phyloP scores from a whole-genome alignment of 2,329 filamentous ascomycete species.

The Paramyrothecium sp. region DNA sequence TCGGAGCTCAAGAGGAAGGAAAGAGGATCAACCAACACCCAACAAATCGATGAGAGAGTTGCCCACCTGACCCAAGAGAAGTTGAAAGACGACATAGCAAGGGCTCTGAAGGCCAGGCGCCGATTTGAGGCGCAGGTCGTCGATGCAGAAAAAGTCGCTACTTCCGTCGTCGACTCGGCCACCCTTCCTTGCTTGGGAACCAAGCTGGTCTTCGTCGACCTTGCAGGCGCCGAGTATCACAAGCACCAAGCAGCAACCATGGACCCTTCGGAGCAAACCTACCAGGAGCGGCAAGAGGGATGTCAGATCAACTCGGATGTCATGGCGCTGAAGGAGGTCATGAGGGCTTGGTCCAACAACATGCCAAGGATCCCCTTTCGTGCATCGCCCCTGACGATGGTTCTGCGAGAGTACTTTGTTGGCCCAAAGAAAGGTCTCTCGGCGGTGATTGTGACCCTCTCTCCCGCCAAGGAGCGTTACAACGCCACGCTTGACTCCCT shows the following conservation, averaged over 20 bases:
- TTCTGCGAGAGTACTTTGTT: constrained; percentile 34
- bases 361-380: constrained; percentile 36
- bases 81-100: too few species aligned
- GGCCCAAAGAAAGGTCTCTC: constrained; percentile 5
- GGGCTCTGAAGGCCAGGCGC: not conserved
- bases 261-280: constrained; percentile 22
- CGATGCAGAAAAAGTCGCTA: constrained; percentile 23
- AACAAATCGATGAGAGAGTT: too few species aligned
- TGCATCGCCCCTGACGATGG: constrained; percentile 40
- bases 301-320: constrained; percentile 43
- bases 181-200: constrained; percentile 31
- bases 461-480: constrained; percentile 30
- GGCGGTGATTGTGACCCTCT: constrained; percentile 28
- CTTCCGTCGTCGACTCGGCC: constrained; percentile 17
- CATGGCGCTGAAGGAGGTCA: constrained; percentile 42
- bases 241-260: constrained; percentile 19
- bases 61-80: too few species aligned
- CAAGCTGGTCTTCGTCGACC: constrained; percentile 41
- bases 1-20: constrained; percentile 28
- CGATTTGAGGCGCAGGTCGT: not conserved
- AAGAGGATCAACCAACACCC: constrained; percentile 24
- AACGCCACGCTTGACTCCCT: constrained; percentile 39
- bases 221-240: constrained; percentile 42
- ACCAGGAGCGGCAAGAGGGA: constrained; percentile 37
- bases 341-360: constrained; percentile 32